Evolutionary conservation across 805 yeast species (phyloP).

Genomic region (Suhomyces sp.): DNA sequence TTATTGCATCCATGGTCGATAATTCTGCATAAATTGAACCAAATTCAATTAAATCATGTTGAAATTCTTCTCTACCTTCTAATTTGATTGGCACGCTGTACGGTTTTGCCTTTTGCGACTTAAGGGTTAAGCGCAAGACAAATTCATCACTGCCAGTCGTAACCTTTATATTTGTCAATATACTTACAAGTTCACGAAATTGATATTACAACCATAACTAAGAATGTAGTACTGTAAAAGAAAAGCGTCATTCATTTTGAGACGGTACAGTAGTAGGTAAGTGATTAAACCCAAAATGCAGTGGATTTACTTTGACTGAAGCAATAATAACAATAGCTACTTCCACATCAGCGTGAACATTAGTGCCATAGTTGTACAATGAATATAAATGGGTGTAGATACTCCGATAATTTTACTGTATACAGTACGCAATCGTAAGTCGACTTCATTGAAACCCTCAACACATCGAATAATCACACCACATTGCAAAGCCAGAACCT

Average conservation of each 20-base stretch:
- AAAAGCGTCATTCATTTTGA: no score
- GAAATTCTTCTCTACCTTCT: slow-evolving; percentile 1
- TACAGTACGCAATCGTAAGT: background rate
- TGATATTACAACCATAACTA: background rate
- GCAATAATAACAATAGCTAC: no score
- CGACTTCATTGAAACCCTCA: background rate
- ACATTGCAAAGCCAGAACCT: background rate
- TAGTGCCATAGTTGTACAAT: background rate
- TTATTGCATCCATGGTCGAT: background rate
- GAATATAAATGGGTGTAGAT: background rate
- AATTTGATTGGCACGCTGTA: background rate
- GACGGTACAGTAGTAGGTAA: no score
- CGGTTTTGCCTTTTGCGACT: background rate
- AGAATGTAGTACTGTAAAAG: background rate
- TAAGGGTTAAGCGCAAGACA: background rate
- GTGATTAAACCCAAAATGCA: no score
- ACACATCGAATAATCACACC: background rate
- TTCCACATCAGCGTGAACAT: no score
- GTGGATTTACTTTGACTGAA: no score
- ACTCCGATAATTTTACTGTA: background rate
- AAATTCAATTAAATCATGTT: background rate
- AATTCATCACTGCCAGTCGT: background rate
- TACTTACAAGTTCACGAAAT: background rate
- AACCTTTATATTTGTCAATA: background rate
- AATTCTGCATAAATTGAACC: background rate